phyloP scores from a whole-genome alignment of 2,329 filamentous ascomycete genomes.

The Colletotrichum coccodes region DNA sequence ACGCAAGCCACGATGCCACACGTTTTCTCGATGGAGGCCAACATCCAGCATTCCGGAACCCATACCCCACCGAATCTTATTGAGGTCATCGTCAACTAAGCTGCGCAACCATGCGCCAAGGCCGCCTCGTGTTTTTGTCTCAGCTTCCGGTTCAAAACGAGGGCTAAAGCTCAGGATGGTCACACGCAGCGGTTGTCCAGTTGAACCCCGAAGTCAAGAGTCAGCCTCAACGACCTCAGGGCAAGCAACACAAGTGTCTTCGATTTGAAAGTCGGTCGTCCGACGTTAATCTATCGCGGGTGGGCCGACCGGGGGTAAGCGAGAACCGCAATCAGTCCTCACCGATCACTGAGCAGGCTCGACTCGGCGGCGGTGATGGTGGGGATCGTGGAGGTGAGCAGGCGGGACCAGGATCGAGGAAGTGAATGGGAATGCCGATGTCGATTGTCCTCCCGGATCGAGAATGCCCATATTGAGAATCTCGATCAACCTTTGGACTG shows the following conservation, averaged over 20 bases:
- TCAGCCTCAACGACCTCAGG: not conserved
- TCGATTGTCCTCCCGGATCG: not conserved
- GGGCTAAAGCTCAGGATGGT: not conserved
- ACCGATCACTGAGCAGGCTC: not conserved
- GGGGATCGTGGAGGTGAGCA: not conserved
- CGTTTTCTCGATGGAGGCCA: conserved; percentile 19
- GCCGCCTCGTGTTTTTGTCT: not conserved
- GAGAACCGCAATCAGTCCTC: not conserved
- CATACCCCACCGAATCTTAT: not conserved
- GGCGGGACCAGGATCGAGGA: not conserved
- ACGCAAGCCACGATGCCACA: conserved; percentile 8
- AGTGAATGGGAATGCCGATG: not conserved
- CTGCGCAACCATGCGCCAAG: conserved; percentile 2
- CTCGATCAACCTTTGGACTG: conserved; percentile 4
- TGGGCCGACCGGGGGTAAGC: not conserved
- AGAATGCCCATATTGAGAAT: not conserved
- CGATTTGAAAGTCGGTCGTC: conserved; percentile 9
- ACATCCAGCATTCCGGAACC: conserved; percentile 1
- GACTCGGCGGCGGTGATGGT: not conserved
- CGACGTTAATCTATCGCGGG: conserved; percentile 15
- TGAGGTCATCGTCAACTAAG: not conserved
- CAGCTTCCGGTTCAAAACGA: not conserved
- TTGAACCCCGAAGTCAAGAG: not conserved
- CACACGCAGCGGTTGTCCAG: not conserved
- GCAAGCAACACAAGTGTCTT: not conserved